Evolutionary conservation across 306 rosid genomes (phyloP), one percentile per base, ranked within the genome.

Genomic region (Medicago lupulina): DNA sequence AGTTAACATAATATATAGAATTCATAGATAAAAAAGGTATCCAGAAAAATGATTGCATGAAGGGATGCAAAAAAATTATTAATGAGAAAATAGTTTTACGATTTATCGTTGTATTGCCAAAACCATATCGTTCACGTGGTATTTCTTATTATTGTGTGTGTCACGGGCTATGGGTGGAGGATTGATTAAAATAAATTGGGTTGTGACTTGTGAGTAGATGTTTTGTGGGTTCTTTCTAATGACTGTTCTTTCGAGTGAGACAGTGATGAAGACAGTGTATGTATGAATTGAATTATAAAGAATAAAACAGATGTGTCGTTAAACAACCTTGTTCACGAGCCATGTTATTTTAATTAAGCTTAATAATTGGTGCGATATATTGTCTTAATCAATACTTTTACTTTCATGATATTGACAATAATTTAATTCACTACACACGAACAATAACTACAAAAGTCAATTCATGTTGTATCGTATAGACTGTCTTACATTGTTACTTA

Each of bases 101-200:
- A 54, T 17, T 3, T 54, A 54, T 54, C 18, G 60, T 2, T 54
- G 23, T 17, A 54, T 19, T 21, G 15, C 9, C 63, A 39, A 41
- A 17, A 8, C 39, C 38, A 34, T 34, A 38, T 31, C 16, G 73
- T 76, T 88, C 96, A 88, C 61, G 89, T 89, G 88, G 53, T 63
- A 86, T 86, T 59, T 81, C 9, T 76, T 81, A 54, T 70, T 71
- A 36, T 59, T 65, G 79, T 63, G 51, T 76, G 82, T 41, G 83
- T 72, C 85, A 78, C 85, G 83, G 91, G 92, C 84, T 69, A 43
- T 18, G 50, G 46, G 59, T 65, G 17, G 4, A 43, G 50, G 16
- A 60, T 68, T 62, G 61, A 73, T 79, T 73, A 31, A 46, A 68
- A 63, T 60, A 3, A 12, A 77, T 49, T 73, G 53, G 13, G 51